phyloP scores from a whole-genome alignment of 2,329 filamentous ascomycete species.

The Diaporthe humulicola region DNA sequence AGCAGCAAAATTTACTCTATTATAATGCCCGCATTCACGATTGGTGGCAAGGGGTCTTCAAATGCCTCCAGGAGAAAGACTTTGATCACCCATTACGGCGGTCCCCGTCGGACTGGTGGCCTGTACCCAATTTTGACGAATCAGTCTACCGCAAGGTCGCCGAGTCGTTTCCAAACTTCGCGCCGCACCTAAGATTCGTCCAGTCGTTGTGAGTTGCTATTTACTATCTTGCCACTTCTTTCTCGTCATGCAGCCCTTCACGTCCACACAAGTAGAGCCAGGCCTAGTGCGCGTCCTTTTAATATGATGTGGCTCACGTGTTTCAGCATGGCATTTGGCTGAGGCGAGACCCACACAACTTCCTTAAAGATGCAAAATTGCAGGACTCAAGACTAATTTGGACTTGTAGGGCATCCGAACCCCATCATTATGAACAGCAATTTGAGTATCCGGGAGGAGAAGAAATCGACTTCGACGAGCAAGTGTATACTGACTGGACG shows the following conservation, averaged over 20 bases:
- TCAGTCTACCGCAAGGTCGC: neutral
- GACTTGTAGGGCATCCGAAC: neutral
- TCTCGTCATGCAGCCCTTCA: neutral
- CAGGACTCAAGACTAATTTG: neutral
- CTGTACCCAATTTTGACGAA: conserved; percentile 6
- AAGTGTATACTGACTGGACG: too few species aligned
- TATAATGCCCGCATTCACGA: rapidly evolving
- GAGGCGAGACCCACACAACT: neutral
- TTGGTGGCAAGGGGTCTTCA: neutral
- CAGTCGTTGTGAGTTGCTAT: neutral
- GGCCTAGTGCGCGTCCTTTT: neutral
- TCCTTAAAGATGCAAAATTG: neutral
- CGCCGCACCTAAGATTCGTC: neutral
- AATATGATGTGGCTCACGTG: neutral
- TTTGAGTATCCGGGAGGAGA: neutral
- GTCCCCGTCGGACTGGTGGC: neutral
- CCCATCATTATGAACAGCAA: neutral
- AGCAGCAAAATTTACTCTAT: neutral
- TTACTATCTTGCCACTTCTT: neutral
- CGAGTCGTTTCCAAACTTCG: neutral
- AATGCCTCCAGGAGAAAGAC: neutral
- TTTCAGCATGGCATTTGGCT: neutral
- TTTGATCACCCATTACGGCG: neutral
- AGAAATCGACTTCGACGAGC: neutral
- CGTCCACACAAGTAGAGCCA: neutral